Percentiles rank a stretch among this genome's conserved stretches.
phyloP scores from a whole-genome alignment of 1,139 yeast genomes.

The Debaryomycetaceae sp. region DNA sequence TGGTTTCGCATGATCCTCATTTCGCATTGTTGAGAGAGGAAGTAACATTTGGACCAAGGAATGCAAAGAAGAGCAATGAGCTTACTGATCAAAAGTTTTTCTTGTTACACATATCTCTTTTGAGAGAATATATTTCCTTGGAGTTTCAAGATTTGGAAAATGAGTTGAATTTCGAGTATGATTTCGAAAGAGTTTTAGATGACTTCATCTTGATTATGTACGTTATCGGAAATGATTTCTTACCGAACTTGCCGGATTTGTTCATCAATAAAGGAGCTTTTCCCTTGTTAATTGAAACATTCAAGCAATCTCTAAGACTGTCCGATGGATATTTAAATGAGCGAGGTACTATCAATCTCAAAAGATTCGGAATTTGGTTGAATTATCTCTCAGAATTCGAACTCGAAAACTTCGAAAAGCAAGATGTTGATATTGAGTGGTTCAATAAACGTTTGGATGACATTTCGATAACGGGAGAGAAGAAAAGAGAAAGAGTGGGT shows the following conservation, averaged over 20 bases:
- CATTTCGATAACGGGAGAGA: conserved; percentile 70
- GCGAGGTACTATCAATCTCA: conserved; percentile 73
- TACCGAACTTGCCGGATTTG: conserved; percentile 95
- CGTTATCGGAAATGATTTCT: conserved; percentile 96
- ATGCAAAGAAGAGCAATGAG: conserved; percentile 44
- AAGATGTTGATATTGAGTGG: conserved; percentile 88
- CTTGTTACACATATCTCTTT: conserved; percentile 77
- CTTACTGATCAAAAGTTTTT: conserved; percentile 78
- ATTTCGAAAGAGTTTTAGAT: conserved; percentile 86
- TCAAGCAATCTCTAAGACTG: conserved; percentile 71
- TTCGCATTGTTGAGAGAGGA: conserved; percentile 94
- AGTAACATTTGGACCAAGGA: conserved; percentile 76
- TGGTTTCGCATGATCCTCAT: conserved; percentile 95
- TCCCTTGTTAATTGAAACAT: conserved; percentile 82
- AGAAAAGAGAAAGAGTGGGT: conserved; percentile 63
- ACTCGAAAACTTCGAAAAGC: conserved; percentile 74
- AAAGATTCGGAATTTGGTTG: conserved; percentile 71
- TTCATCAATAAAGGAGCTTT: conserved; percentile 95
- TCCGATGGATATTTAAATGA: conserved; percentile 86
- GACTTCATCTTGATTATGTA: conserved; percentile 91
- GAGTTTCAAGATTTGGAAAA: conserved; percentile 74
- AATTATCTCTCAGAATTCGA: conserved; percentile 67
- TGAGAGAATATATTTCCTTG: conserved; percentile 85
- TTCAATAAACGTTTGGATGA: conserved; percentile 80
- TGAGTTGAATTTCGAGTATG: conserved; percentile 64